Evolutionary conservation across 106 monocot genomes (phyloP).

Genomic region (Chionographis japonica): DNA sequence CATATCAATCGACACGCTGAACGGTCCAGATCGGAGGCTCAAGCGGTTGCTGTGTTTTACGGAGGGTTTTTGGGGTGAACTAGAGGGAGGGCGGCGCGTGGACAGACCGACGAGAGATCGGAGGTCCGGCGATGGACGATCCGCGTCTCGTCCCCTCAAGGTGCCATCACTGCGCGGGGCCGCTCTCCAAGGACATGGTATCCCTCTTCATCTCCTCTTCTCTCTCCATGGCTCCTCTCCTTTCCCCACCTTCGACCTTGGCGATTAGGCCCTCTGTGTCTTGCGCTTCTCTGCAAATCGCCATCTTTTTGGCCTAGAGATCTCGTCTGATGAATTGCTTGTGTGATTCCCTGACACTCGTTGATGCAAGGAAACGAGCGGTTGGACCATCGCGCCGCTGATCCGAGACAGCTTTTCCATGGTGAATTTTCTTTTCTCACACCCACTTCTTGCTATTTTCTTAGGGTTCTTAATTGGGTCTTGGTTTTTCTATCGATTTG

Average conservation of each 20-base stretch:
- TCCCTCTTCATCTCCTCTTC: neutral
- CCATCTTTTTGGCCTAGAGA: too few relatives aligned
- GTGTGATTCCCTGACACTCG: too few relatives aligned
- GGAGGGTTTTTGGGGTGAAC: neutral
- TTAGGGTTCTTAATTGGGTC: too few relatives aligned
- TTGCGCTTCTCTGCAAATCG: too few relatives aligned
- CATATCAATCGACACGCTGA: too few relatives aligned
- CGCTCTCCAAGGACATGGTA: slow-evolving; percentile 83
- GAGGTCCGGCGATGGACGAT: slow-evolving; percentile 19
- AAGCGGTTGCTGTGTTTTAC: too few relatives aligned
- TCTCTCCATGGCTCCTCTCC: neutral
- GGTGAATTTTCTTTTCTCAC: slow-evolving; percentile 33
- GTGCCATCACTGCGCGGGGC: slow-evolving; percentile 73
- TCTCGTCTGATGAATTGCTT: neutral
- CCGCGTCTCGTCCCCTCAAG: slow-evolving; percentile 12
- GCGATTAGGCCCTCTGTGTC: neutral
- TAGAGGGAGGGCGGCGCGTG: neutral
- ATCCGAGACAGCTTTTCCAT: slow-evolving; percentile 83
- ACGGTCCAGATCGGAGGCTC: too few relatives aligned
- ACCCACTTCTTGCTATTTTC: neutral
- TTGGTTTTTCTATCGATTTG: too few relatives aligned
- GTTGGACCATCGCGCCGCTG: slow-evolving; percentile 72
- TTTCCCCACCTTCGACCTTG: neutral
- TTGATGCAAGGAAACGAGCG: slow-evolving; percentile 70
- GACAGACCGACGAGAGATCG: neutral